These are phyloP conservation scores for Starmera dryadoides DNA, from an alignment of 805 yeast genomes.

Conservation along the genomic window DNA sequence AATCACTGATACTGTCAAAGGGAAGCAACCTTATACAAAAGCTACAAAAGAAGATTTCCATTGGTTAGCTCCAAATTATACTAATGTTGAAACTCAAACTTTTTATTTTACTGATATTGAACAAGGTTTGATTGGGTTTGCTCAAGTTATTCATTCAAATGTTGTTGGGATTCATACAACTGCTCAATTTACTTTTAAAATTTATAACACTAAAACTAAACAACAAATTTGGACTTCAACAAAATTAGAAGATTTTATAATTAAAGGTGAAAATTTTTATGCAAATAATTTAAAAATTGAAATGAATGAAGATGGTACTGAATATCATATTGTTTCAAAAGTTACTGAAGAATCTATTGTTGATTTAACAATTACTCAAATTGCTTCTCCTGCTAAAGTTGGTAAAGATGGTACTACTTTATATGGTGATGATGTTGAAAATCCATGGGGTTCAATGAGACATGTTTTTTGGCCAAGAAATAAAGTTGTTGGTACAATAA, in stretches of 20 bases:
- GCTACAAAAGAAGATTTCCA: slow-evolving; percentile 62
- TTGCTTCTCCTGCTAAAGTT: slow-evolving; percentile 78
- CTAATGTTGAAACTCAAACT: slow-evolving; percentile 94
- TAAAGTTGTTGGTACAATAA: slow-evolving; percentile 56
- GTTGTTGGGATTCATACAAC: slow-evolving; percentile 81
- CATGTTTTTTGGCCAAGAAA: slow-evolving; percentile 97
- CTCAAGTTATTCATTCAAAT: slow-evolving; percentile 91
- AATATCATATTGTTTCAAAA: slow-evolving; percentile 49
- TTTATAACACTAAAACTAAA: slow-evolving; percentile 48
- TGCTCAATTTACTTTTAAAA: slow-evolving; percentile 89
- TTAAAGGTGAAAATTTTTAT: slow-evolving; percentile 68
- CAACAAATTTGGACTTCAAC: slow-evolving; percentile 81
- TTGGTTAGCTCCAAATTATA: slow-evolving; percentile 69
- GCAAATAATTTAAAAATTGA: slow-evolving; percentile 69
- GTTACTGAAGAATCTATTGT: slow-evolving; percentile 67
- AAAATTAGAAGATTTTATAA: slow-evolving; percentile 68
- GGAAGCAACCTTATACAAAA: slow-evolving; percentile 49
- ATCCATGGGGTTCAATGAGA: slow-evolving; percentile 98
- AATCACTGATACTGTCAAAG: slow-evolving; percentile 54
- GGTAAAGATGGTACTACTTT: slow-evolving; percentile 82
- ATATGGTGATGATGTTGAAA: slow-evolving; percentile 75
- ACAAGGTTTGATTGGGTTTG: slow-evolving; percentile 72
- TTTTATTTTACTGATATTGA: slow-evolving; percentile 71
- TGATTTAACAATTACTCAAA: slow-evolving; percentile 54
- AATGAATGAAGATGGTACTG: slow-evolving; percentile 43